A percentile compares a stretch with the other conserved stretches of the same genome.
These are phyloP conservation scores for Drechslerella coelobrocha DNA, from an alignment of 2,329 filamentous ascomycete genomes.

Conservation along the genomic window DNA sequence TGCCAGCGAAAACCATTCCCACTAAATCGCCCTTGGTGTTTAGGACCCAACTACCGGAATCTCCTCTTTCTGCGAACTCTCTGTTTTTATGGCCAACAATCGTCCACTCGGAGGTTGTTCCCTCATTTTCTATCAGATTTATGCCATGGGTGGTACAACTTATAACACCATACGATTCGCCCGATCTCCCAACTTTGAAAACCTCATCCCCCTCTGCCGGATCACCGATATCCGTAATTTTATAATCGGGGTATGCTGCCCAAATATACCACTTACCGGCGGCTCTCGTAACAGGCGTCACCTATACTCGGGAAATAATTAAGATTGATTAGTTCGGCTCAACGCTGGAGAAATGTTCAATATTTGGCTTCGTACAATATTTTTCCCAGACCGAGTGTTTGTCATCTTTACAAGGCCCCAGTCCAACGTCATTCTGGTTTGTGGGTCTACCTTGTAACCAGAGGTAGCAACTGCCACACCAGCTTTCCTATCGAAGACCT, in stretches of 20 bases:
- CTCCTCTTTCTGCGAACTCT: constrained; percentile 11
- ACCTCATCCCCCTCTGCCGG: background rate
- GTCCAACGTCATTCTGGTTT: too few relatives aligned
- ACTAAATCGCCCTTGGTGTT: constrained; percentile 16
- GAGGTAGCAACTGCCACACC: constrained; percentile 16
- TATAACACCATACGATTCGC: constrained; percentile 16
- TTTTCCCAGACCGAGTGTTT: too few relatives aligned
- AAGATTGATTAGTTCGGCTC: constrained; percentile 17
- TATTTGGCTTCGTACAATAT: constrained; percentile 21
- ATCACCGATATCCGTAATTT: too few relatives aligned
- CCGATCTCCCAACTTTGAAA: constrained; percentile 11
- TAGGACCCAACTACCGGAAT: constrained; percentile 19
- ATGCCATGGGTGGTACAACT: too few relatives aligned
- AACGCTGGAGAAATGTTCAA: constrained; percentile 18
- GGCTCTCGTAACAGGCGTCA: background rate
- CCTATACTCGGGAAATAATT: too few relatives aligned
- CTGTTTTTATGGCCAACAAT: constrained; percentile 14
- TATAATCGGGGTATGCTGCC: too few relatives aligned
- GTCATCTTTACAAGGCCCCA: too few relatives aligned
- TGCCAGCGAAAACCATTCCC: constrained; percentile 8
- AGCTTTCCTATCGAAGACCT: constrained; percentile 19
- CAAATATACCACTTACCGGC: background rate
- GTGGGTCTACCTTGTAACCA: too few relatives aligned
- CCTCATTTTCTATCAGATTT: too few relatives aligned
- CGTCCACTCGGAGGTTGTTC: too few relatives aligned